Evolutionary conservation across 176 grass and related monocot species (phyloP), one percentile per base, ranked within the genome.

Genomic region (Pharus latifolius): DNA sequence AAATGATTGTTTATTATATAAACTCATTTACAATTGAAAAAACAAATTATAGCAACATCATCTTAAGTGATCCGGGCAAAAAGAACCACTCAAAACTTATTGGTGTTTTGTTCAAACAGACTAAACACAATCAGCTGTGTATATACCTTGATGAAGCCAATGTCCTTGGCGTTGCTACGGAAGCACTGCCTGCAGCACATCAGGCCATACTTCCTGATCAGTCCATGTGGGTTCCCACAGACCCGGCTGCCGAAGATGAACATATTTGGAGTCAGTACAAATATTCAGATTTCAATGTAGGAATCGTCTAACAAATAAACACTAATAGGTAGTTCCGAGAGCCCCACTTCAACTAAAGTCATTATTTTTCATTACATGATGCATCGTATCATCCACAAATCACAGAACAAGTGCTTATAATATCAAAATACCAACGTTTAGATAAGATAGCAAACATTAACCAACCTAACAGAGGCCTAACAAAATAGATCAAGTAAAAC

Each of bases 141-240:
- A 7, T 13, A 60, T 87, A 96, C 92, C 92, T 96, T 96, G 82
- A 96, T 92, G 68, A 96, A 96, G 38, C 92, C 92, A 87, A 96
- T 96, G 57, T 89, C 82, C 77, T 96, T 96, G 63, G 92, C 92
- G 0, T 92, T 92, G 83, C 92, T 96, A 58, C 83, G 85, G 73
- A 96, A 96, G 83, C 88, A 96, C 74, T 96, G 88, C 64, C 88
- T 82, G 83, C 92, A 96, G 74, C 92, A 96, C 92, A 96, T 96
- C 42, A 96, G 83, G 0, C 92, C 92, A 5, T 96, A 96, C 72
- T 96, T 92, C 73, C 92, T 88, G 78, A 96, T 96, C 60, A 96
- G 46, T 28, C 81, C 92, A 75, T 96, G 92, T 17, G 92, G 82
- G 15, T 96, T 96, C 4, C 79, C 88, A 46, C 92, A 91, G 33